Base-by-base conservation (phyloP, 495 filamentous ascomycete species). In the Bombardia bombarda region DNA sequence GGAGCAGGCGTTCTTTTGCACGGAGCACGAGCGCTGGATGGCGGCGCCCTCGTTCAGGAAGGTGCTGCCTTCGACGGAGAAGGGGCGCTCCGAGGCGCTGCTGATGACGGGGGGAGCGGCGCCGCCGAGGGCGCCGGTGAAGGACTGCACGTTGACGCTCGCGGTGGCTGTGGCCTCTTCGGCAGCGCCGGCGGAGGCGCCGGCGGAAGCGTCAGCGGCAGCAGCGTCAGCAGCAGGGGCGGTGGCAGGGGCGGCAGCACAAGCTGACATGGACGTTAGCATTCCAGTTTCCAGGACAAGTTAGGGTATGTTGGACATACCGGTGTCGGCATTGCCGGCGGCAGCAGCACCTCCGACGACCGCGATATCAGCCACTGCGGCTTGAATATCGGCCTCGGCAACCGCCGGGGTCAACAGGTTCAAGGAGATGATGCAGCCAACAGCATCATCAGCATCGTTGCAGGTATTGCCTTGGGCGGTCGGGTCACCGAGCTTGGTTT, bases 351-450 rank as follows among this genome's bases (percentile, higher is more conserved):
- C 48, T 19, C 16, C 52, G 40, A 60, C 31, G 13, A 42, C 48
- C 3, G 45, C 49, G 23, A 45, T 44, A 36, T 32, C 65, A 22
- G 53, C 69, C 31, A 75, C 73, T 18, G 76, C 78, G 21, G 71
- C 68, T 24, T 52, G 45, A 46, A 82, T 79, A 49, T 82, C 75
- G 16, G 51, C 66, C 17, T 65, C 66, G n/a, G 72, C 69, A 14
- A 72, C 76, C 40, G 78, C 78, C 12, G 74, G 65, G 19, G 79
- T 75, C 13, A 81, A 58, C 3, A 82, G 73, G 47, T 75, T 72
- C 52, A 75, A 61, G 18, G 74, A 67, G 61, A 79, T 73, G 49
- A 84, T 84, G 64, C 80, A 84, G 16, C 80, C 80, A 5, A 59
- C 61, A 4, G 63, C 33, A 52, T 83, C 78, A 37, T 75, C 56